phyloP scores from a whole-genome alignment of 495 filamentous ascomycete species.

The Glonium stellatum region DNA sequence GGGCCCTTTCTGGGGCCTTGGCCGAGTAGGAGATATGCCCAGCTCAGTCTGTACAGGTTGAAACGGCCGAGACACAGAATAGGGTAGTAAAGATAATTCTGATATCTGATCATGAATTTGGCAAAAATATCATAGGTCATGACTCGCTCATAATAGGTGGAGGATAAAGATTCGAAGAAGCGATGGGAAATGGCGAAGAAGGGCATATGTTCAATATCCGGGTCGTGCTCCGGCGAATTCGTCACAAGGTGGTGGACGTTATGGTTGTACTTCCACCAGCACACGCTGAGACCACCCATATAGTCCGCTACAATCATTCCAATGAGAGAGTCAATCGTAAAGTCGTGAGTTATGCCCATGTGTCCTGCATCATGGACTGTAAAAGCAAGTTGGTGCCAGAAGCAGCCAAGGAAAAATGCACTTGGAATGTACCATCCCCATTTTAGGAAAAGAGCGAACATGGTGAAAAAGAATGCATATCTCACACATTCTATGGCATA shows the following conservation, averaged over 20 bases:
- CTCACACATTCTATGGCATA: conserved; percentile 71
- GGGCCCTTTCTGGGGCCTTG: conserved; percentile 73
- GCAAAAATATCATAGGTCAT: conserved; percentile 80
- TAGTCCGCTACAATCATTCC: conserved; percentile 90
- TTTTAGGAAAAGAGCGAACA: conserved; percentile 59
- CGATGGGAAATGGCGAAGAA: conserved; percentile 90
- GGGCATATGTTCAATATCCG: conserved; percentile 94
- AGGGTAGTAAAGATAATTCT: conserved; percentile 83
- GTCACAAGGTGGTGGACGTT: conserved; percentile 98
- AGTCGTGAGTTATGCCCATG: conserved; percentile 93
- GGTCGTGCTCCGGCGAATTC: conserved; percentile 93
- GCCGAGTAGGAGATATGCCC: conserved; percentile 69
- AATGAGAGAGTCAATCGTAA: conserved; percentile 71
- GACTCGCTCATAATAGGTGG: conserved; percentile 81
- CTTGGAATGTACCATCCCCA: conserved; percentile 68
- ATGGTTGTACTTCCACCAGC: conserved; percentile 97
- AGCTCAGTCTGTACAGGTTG: conserved; percentile 82
- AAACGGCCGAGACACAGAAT: conserved; percentile 81
- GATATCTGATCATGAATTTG: conserved; percentile 62
- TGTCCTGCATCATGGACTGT: conserved; percentile 94
- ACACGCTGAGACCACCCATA: conserved; percentile 78
- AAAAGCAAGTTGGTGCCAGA: conserved; percentile 97
- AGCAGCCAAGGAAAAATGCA: conserved; percentile 68
- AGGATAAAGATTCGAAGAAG: conserved; percentile 67
- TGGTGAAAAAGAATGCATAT: conserved; percentile 63